A percentile compares a stretch with the other conserved stretches of the same genome.
phyloP scores from a whole-genome alignment of 208 protist genomes.

The Trypanosoma mega region DNA sequence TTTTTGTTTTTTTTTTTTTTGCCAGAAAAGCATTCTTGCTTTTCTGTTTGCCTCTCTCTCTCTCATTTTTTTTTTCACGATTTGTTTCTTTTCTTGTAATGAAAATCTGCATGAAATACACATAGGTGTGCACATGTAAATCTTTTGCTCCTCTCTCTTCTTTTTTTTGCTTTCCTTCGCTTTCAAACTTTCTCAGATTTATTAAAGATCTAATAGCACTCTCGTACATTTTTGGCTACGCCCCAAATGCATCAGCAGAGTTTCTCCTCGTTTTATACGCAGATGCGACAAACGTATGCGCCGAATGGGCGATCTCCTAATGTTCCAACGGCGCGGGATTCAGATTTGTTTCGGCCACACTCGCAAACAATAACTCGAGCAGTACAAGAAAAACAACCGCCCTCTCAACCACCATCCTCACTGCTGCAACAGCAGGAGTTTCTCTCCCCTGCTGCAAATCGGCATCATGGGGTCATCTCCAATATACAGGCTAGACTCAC shows the following conservation, averaged over 20 bases:
- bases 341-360: no score
- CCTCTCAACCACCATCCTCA: no score
- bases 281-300: conserved; percentile 10
- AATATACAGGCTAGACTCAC: conserved; percentile 9
- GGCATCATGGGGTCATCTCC: neutral
- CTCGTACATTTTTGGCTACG: no score
- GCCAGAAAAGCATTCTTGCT: neutral
- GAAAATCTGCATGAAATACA: neutral
- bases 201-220: no score
- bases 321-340: neutral
- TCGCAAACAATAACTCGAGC: no score
- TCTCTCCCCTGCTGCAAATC: neutral
- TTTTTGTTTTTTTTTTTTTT: neutral
- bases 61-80: neutral
- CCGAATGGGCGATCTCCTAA: neutral
- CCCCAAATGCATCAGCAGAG: conserved; percentile 20
- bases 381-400: no score
- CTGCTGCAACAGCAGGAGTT: no score
- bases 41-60: conserved; percentile 10
- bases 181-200: no score
- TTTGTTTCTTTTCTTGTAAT: neutral
- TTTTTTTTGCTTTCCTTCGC: no score
- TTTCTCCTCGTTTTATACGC: conserved; percentile 14
- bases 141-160: no score
- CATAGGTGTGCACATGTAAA: no score